These are phyloP conservation scores for Miamiensis avidus DNA, from an alignment of 169 alveolate species.

Conservation along the genomic window DNA sequence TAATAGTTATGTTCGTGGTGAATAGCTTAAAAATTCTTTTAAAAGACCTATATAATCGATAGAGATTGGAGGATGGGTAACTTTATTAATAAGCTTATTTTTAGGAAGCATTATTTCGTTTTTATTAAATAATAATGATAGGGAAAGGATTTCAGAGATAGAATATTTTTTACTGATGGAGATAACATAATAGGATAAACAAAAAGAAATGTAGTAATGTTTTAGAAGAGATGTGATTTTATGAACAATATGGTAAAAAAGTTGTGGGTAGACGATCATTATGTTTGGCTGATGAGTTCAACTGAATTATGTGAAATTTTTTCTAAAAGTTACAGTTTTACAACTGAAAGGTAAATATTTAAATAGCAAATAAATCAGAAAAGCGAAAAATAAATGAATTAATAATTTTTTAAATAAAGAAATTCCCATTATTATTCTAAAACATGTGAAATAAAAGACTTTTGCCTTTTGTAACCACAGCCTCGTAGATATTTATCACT, in stretches of 20 bases:
- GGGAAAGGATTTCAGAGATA: not conserved
- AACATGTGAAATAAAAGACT: not conserved
- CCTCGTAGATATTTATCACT: not conserved
- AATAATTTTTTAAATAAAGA: not conserved
- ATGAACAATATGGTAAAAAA: not conserved
- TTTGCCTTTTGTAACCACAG: not conserved
- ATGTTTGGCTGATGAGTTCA: not conserved
- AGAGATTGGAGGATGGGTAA: not conserved
- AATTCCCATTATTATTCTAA: not conserved
- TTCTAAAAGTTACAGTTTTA: not conserved
- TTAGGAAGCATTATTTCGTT: no score
- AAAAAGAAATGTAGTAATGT: not conserved
- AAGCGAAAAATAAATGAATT: no score
- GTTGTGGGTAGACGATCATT: not conserved
- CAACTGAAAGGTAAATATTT: not conserved
- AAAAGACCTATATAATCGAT: not conserved
- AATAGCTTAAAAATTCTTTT: no score
- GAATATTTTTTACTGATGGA: not conserved
- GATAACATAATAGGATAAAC: not conserved
- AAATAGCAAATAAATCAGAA: no score
- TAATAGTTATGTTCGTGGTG: not conserved
- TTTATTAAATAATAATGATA: no score
- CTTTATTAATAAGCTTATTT: no score
- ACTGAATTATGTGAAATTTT: not conserved
- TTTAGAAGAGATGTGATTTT: no score